These are phyloP conservation scores for Gracilaria gracilis DNA, from an alignment of 23 red algal species.

Conservation along the genomic window DNA sequence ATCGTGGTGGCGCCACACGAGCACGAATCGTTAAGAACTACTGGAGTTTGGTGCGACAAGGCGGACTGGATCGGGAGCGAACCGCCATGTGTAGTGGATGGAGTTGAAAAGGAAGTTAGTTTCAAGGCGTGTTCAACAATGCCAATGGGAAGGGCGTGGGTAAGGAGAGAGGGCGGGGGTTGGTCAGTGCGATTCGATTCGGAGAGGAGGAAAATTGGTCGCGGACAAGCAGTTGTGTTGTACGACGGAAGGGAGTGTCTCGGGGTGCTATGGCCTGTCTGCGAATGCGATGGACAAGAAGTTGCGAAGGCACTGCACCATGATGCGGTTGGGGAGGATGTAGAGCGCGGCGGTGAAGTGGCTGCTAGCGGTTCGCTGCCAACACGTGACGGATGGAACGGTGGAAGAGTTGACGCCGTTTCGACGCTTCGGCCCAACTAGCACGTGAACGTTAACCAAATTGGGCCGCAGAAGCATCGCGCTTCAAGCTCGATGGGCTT, in stretches of 20 bases:
- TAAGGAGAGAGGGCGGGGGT: background rate
- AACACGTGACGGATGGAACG: too few species aligned
- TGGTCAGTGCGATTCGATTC: conserved; percentile 23
- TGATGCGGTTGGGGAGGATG: background rate
- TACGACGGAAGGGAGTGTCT: conserved; percentile 49
- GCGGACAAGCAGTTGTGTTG: conserved; percentile 62
- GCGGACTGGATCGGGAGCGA: conserved; percentile 52
- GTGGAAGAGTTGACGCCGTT: too few species aligned
- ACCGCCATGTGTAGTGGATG: background rate
- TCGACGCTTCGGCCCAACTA: too few species aligned
- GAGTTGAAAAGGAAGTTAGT: background rate
- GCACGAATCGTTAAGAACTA: background rate
- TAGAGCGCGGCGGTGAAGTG: background rate
- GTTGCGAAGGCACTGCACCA: background rate
- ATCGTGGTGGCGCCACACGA: conserved; percentile 23
- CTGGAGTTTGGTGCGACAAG: conserved; percentile 26
- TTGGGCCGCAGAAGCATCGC: too few species aligned
- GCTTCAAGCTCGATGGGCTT: too few species aligned
- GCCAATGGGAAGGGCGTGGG: background rate
- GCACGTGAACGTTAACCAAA: too few species aligned
- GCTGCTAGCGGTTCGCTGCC: background rate
- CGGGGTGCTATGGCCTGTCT: conserved; percentile 49
- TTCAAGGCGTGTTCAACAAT: conserved; percentile 38
- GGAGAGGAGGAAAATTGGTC: conserved; percentile 4
- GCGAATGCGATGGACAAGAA: background rate